These are phyloP conservation scores for Oryza punctata DNA, from an alignment of 176 grass and related monocot genomes.

Conservation along the genomic window DNA sequence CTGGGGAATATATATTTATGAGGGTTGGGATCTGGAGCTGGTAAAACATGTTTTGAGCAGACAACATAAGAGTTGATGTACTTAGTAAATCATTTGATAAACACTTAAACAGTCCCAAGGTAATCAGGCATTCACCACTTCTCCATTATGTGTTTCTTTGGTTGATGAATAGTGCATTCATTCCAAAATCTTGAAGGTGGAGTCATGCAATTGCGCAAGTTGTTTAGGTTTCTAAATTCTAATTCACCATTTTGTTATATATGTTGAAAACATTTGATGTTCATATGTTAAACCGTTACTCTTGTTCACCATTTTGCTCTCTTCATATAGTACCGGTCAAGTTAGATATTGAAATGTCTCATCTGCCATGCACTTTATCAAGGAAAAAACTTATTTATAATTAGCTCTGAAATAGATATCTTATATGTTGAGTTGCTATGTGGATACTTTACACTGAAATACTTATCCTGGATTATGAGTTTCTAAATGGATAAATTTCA, in stretches of 20 bases:
- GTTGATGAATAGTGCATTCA: not conserved
- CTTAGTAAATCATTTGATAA: slow-evolving; percentile 89
- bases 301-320: not conserved
- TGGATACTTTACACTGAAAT: no score
- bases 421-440: not conserved
- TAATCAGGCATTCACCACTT: slow-evolving; percentile 41
- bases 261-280: slow-evolving; percentile 1
- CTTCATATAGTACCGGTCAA: slow-evolving; percentile 10
- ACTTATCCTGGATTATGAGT: no score
- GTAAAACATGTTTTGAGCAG: slow-evolving; percentile 73
- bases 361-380: not conserved
- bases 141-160: not conserved
- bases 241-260: not conserved
- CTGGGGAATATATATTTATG: slow-evolving; percentile 80
- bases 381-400: not conserved
- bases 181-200: not conserved
- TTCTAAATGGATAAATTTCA: no score
- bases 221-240: not conserved
- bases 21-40: slow-evolving; percentile 79
- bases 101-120: slow-evolving; percentile 76
- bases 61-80: slow-evolving; percentile 91
- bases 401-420: not conserved
- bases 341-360: slow-evolving; percentile 1
- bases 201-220: slow-evolving; percentile 8
- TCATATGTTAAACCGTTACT: not conserved